Conservation (phyloP, 768 basidiomycete species). For the Lactarius sp. region DNA sequence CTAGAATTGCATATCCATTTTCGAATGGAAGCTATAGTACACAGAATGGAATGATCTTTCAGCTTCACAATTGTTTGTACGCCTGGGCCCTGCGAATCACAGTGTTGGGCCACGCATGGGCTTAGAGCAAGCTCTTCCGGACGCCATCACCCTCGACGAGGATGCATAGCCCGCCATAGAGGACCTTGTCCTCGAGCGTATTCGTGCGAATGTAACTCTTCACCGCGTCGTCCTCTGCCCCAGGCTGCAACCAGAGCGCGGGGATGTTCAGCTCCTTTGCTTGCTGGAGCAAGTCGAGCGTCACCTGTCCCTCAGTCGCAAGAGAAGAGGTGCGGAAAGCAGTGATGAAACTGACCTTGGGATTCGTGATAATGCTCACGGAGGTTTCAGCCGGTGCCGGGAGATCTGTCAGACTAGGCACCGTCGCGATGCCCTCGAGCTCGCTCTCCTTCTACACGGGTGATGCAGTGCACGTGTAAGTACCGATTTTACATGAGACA, state of each 20-base stretch:
- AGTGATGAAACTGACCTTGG: conserved; percentile 43
- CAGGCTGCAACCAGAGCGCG: conserved; percentile 86
- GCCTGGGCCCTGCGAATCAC: too few species aligned
- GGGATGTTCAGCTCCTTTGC: conserved; percentile 69
- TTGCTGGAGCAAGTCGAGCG: conserved; percentile 58
- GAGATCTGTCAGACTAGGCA: conserved; percentile 53
- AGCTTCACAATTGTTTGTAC: background rate
- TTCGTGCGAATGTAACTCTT: conserved; percentile 60
- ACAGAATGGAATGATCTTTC: background rate
- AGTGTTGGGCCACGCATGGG: background rate
- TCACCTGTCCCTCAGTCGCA: conserved; percentile 46
- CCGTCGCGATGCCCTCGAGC: conserved; percentile 59
- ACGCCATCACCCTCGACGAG: conserved; percentile 70
- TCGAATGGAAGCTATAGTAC: background rate
- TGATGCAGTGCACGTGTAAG: background rate
- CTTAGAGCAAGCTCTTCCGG: conserved; percentile 21
- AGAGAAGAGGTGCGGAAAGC: background rate
- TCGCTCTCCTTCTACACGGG: conserved; percentile 56
- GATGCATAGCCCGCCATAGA: conserved; percentile 81
- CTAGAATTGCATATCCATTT: background rate
- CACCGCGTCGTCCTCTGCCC: conserved; percentile 68
- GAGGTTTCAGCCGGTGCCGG: conserved; percentile 59
- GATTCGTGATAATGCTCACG: conserved; percentile 73
- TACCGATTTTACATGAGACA: background rate
- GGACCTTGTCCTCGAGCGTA: conserved; percentile 58